Conservation (phyloP, 495 filamentous ascomycete species). For the Aspergillus bridgeri region DNA sequence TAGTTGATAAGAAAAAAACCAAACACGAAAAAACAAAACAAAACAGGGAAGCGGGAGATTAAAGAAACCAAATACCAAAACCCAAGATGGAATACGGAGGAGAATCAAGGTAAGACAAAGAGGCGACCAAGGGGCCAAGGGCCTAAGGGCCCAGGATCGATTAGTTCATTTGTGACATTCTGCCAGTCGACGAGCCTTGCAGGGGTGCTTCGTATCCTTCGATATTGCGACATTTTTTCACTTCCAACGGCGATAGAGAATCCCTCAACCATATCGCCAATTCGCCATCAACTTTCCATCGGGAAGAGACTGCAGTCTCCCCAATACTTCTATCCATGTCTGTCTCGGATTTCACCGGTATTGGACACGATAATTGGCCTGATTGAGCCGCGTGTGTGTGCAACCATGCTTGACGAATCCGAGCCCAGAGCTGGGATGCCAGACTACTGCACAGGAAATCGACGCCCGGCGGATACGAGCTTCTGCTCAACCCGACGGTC, state of each 20-base stretch:
- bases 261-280: not conserved
- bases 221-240: not conserved
- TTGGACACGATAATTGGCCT: slow-evolving; percentile 1
- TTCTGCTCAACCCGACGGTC: not conserved
- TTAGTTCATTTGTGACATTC: not conserved
- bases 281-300: not conserved
- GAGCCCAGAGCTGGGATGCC: not conserved
- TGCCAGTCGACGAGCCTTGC: not conserved
- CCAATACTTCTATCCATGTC: not conserved
- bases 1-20: not conserved
- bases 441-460: not conserved
- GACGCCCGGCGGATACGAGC: slow-evolving; percentile 7
- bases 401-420: slow-evolving; percentile 5
- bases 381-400: slow-evolving; percentile 15
- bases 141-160: not conserved
- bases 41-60: not conserved
- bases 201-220: not conserved
- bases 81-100: no score
- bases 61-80: not conserved
- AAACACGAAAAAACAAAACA: no score
- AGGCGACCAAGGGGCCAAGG: not conserved
- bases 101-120: not conserved
- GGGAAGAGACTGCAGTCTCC: not conserved
- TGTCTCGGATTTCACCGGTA: slow-evolving; percentile 16
- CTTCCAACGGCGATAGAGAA: not conserved